Base-by-base conservation (phyloP, 352 stramenopile species). In the Globisporangium emineosum region DNA sequence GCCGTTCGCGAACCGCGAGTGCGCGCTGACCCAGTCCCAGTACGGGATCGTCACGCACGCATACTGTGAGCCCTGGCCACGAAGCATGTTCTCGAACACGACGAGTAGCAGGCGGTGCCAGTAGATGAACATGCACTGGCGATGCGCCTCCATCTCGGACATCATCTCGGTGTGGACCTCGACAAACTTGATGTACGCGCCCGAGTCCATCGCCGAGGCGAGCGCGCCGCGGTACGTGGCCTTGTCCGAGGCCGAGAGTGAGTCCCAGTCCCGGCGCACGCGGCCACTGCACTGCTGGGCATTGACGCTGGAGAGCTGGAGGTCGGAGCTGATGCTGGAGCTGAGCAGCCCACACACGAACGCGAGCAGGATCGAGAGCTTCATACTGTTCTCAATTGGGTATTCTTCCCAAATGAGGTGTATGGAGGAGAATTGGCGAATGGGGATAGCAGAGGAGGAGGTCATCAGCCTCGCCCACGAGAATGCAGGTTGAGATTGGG, bases 81-180 rank as follows among this genome's bases (percentile, higher is more conserved):
- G 73, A 1, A 87, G 63, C 78, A 87, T 87, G 32, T 81, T 78
- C 58, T 87, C 78, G 57, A 81, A 85, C 2, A 68, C 78, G 9
- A 85, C 57, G 25, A 85, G 33, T 37, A 80, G 81, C 3, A 72
- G 75, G 12, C 76, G 74, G 50, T 85, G 70, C 78, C 78, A 88
- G 62, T 79, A 83, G 45, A 84, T 17, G 53, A 86, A 77, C 2
- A 72, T 75, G 52, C 78, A 86, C 2, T 72, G 81, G 40, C 64
- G 64, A 32, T 78, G 65, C 25, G 59, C 72, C 57, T 86, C 76
- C 29, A 57, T 57, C 29, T 57, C 51, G 17, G 51, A 57, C 29
- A 42, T 42, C 51, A 57, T 57, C 51, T 57, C 51, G 2, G 51
- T 57, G 19, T 57, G 51, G 17, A 57, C 37, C 29, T 57, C 51